Evolutionary conservation across 2,329 filamentous ascomycete genomes (phyloP).

Genomic region (Cryphonectria nitschkei): DNA sequence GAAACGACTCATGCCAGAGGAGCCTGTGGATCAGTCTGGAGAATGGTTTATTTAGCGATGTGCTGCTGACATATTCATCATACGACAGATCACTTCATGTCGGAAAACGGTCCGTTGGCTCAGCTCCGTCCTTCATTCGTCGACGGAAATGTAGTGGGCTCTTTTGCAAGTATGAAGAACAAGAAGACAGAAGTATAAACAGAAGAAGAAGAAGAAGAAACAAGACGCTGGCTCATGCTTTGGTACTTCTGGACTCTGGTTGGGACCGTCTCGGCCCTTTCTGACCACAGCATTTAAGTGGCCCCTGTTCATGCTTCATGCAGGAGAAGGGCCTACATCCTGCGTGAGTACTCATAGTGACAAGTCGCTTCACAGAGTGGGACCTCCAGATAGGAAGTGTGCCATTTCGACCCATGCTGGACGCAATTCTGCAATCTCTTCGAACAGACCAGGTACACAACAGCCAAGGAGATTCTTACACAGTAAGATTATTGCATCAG

Average conservation of each 20-base stretch:
- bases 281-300: not conserved
- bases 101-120: not conserved
- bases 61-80: not conserved
- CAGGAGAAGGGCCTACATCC: not conserved
- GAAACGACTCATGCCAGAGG: not conserved
- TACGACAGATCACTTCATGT: not conserved
- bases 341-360: not conserved
- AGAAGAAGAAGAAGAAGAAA: too few species aligned
- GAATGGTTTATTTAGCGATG: not conserved
- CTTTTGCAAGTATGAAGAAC: too few species aligned
- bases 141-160: too few species aligned
- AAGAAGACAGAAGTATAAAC: too few species aligned
- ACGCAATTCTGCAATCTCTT: not conserved
- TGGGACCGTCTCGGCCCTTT: not conserved
- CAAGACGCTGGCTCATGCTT: not conserved
- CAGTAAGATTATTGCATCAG: not conserved
- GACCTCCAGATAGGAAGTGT: not conserved
- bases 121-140: not conserved
- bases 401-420: not conserved
- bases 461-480: not conserved
- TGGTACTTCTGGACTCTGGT: not conserved
- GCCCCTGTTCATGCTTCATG: constrained; percentile 1
- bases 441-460: not conserved
- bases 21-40: not conserved
- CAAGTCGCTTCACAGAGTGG: not conserved